phyloP scores from a whole-genome alignment of 768 basidiomycete genomes.

The Suillus ampliporus region DNA sequence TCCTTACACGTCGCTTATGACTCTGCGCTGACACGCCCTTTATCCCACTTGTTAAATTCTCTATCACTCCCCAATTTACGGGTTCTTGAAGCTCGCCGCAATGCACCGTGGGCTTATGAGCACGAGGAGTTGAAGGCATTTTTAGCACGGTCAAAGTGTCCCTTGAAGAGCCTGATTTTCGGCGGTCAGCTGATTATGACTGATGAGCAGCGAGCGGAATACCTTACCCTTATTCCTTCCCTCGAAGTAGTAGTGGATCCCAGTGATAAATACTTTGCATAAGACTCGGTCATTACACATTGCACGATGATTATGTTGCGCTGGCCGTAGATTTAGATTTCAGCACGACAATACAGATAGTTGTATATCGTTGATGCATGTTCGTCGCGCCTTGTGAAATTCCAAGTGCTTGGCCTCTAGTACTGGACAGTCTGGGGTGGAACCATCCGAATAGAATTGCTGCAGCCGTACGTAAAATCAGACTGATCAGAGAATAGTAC shows the following conservation, averaged over 20 bases:
- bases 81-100: conserved; percentile 14
- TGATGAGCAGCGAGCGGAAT: conserved; percentile 21
- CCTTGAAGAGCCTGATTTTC: conserved; percentile 24
- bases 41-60: conserved; percentile 18
- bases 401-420: neutral
- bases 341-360: neutral
- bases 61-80: conserved; percentile 23
- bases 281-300: neutral
- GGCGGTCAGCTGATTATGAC: conserved; percentile 18
- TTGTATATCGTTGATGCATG: neutral
- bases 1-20: conserved; percentile 16
- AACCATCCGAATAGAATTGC: no score
- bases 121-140: conserved; percentile 23
- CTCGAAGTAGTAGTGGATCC: conserved; percentile 12
- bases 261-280: neutral
- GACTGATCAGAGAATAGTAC: neutral
- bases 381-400: neutral
- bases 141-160: conserved; percentile 26
- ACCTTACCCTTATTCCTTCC: conserved; percentile 23
- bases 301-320: no score
- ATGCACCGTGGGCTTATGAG: conserved; percentile 19
- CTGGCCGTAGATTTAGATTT: neutral
- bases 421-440: neutral
- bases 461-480: neutral
- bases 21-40: neutral